Evolutionary conservation across 768 basidiomycete species (phyloP).

Genomic region (Daedaleopsis sinensis): DNA sequence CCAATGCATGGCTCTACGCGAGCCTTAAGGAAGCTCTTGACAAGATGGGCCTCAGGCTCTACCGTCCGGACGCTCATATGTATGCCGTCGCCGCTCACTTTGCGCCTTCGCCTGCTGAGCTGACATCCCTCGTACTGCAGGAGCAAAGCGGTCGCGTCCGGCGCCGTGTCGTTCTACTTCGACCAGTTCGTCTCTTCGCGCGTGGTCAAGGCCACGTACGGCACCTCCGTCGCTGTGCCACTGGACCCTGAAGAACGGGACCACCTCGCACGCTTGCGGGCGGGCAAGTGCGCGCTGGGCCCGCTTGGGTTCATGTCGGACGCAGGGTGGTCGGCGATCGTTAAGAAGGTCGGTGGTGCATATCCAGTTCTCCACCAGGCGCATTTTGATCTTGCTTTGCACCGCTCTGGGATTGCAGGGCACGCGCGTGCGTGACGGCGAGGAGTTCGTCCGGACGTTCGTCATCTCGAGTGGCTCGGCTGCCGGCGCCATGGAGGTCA

Average conservation of each 20-base stretch:
- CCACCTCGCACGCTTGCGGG: slow-evolving; percentile 33
- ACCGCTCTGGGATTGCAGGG: slow-evolving; percentile 1
- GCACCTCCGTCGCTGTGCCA: slow-evolving; percentile 40
- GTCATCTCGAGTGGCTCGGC: background rate
- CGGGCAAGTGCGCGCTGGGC: slow-evolving; percentile 37
- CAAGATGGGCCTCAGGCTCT: slow-evolving; percentile 57
- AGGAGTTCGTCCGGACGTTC: background rate
- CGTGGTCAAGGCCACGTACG: slow-evolving; percentile 52
- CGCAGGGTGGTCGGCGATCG: slow-evolving; percentile 5
- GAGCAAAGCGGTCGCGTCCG: slow-evolving; percentile 57
- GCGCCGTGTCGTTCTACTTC: slow-evolving; percentile 45
- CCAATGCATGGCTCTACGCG: slow-evolving; percentile 74
- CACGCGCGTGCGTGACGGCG: background rate
- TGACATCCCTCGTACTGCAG: slow-evolving; percentile 23
- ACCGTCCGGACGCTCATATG: slow-evolving; percentile 79
- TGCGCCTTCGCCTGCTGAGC: background rate
- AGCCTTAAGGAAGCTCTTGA: slow-evolving; percentile 71
- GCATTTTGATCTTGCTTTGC: background rate
- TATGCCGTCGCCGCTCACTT: slow-evolving; percentile 27
- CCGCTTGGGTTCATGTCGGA: slow-evolving; percentile 28
- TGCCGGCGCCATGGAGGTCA: slow-evolving; percentile 23
- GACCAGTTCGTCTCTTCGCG: slow-evolving; percentile 53
- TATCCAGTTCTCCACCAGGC: background rate
- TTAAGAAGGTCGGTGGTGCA: slow-evolving; percentile 12
- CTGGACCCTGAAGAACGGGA: slow-evolving; percentile 42